phyloP scores from a whole-genome alignment of 1,139 yeast genomes.

The Sugiyamaella castrensis region DNA sequence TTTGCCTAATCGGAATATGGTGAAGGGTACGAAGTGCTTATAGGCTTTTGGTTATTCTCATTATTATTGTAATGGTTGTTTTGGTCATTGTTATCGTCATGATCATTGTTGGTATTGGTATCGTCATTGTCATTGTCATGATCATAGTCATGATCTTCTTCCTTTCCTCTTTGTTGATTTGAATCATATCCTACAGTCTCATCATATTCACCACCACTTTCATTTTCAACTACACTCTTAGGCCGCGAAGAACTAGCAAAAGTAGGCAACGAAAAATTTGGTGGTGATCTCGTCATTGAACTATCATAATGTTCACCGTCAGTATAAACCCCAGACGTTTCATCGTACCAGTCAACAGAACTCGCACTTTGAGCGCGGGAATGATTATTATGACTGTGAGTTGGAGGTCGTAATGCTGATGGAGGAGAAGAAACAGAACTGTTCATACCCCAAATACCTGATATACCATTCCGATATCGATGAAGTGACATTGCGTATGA shows the following conservation, averaged over 20 bases:
- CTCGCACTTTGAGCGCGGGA: conserved; percentile 2
- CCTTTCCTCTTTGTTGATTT: too few species aligned
- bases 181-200: too few species aligned
- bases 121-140: too few species aligned
- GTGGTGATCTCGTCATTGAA: conserved; percentile 43
- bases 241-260: conserved; percentile 3
- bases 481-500: conserved; percentile 10
- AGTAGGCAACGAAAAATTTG: not conserved
- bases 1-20: too few species aligned
- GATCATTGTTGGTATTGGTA: too few species aligned
- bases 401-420: not conserved
- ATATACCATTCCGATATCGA: conserved; percentile 1
- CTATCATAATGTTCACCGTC: conserved; percentile 82
- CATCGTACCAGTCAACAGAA: conserved; percentile 11
- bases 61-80: too few species aligned
- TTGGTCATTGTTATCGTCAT: too few species aligned
- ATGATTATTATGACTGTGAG: conserved; percentile 2
- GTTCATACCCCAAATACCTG: conserved; percentile 5
- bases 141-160: too few species aligned
- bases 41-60: too few species aligned
- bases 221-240: not conserved
- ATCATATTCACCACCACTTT: too few species aligned
- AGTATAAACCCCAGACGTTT: conserved; percentile 33
- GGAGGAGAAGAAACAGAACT: conserved; percentile 5
- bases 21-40: too few species aligned